Conservation (phyloP, 805 yeast genomes). For the Candida coquimbonensis region DNA sequence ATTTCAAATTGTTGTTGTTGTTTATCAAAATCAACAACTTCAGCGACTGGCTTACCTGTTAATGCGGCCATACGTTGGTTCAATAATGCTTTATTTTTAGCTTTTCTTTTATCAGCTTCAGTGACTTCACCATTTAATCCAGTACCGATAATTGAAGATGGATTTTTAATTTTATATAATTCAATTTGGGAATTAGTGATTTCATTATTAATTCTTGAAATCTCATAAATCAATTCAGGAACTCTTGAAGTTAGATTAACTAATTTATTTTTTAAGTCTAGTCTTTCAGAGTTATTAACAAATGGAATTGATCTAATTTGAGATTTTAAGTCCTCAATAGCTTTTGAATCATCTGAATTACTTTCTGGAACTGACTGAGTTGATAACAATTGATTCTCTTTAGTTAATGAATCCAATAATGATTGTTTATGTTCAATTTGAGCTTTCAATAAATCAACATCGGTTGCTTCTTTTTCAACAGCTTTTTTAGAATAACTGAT, state of each 20-base stretch:
- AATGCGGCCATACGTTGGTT: constrained; percentile 88
- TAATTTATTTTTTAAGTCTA: constrained; percentile 48
- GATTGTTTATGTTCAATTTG: constrained; percentile 66
- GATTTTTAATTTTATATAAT: constrained; percentile 57
- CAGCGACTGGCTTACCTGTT: constrained; percentile 62
- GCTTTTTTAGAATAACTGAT: constrained; percentile 53
- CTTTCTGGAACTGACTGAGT: constrained; percentile 2
- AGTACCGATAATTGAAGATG: constrained; percentile 68
- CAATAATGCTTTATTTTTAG: constrained; percentile 69
- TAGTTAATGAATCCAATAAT: constrained; percentile 62
- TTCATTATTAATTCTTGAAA: constrained; percentile 57
- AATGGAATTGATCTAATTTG: constrained; percentile 44
- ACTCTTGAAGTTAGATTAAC: constrained; percentile 61
- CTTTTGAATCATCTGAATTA: constrained; percentile 37
- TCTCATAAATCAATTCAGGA: constrained; percentile 60
- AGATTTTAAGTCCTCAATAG: constrained; percentile 57
- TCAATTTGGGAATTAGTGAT: constrained; percentile 63
- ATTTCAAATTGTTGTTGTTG: constrained; percentile 37
- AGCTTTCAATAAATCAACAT: constrained; percentile 50
- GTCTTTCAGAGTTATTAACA: constrained; percentile 29
- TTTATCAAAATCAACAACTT: constrained; percentile 31
- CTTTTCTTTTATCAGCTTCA: constrained; percentile 74
- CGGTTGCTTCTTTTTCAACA: constrained; percentile 27
- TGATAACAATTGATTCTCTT: constrained; percentile 17
- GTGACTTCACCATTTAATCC: constrained; percentile 87